Evolutionary conservation across 768 basidiomycete genomes (phyloP).

Genomic region (Hydnomerulius pinastri): DNA sequence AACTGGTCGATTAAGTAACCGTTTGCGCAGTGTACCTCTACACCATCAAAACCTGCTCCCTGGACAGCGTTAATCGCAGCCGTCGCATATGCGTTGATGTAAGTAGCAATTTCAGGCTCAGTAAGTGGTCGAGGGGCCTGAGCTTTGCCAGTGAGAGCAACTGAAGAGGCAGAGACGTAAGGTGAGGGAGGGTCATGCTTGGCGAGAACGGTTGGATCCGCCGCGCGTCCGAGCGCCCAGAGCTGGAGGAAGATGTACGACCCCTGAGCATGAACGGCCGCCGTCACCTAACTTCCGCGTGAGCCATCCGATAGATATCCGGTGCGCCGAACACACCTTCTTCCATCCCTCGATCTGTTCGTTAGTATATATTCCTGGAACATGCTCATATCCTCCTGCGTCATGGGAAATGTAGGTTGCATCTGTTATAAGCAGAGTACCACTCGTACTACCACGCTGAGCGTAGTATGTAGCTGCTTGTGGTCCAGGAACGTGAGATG

Average conservation of each 20-base stretch:
- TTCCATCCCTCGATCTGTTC: constrained; percentile 60
- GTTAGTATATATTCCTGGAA: constrained; percentile 66
- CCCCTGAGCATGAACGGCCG: constrained; percentile 56
- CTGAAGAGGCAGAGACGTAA: constrained; percentile 36
- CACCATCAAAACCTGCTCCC: constrained; percentile 47
- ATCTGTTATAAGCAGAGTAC: constrained; percentile 60
- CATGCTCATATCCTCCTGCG: constrained; percentile 50
- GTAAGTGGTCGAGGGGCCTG: constrained; percentile 21
- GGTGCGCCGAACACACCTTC: constrained; percentile 29
- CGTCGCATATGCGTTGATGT: constrained; percentile 28
- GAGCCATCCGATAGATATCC: no score
- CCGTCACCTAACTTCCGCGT: constrained; percentile 43
- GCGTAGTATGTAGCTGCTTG: constrained; percentile 47
- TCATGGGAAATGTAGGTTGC: constrained; percentile 51
- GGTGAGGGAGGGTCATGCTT: constrained; percentile 36
- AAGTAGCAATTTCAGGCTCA: constrained; percentile 34
- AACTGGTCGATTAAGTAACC: constrained; percentile 62
- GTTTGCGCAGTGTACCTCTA: constrained; percentile 46
- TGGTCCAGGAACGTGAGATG: constrained; percentile 37
- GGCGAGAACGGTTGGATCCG: constrained; percentile 33
- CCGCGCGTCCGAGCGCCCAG: constrained; percentile 55
- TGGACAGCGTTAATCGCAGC: constrained; percentile 38
- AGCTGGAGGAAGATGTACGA: constrained; percentile 50
- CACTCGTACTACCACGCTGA: constrained; percentile 48
- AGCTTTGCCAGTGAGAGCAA: constrained; percentile 19